Base-by-base conservation (phyloP, 805 yeast species). In the Ogataea naganishii region DNA sequence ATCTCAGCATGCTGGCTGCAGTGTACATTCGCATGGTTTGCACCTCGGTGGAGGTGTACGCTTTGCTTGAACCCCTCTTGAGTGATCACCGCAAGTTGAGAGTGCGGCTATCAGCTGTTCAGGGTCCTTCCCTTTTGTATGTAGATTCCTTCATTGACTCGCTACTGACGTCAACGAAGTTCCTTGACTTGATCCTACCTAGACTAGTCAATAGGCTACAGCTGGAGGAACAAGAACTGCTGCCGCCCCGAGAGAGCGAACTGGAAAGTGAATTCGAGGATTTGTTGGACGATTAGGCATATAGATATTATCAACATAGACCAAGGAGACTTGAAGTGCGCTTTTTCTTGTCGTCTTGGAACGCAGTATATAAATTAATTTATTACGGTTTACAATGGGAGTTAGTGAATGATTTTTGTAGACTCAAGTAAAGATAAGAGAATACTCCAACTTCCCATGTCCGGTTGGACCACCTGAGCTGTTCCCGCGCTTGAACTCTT, bases 121-220 rank as follows among this genome's bases (percentile, higher is more conserved):
- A 62, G 7, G 49, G 55, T 39, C 55, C 64, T 41, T 57, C 48
- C 20, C 51, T 74, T 31, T 56, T 60, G 5, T 67, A 73, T 44
- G 64, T 89, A 57, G 97, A 89, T 51, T 89, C 78, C 46, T 69
- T 78, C 46, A 68, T 75, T 0, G 95, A 89, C 43, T 55, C 57
- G 23, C 48, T 89, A 27, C 50, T 80, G 16, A 58, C 47, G 2
- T 60, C 67, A 20, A 72, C 69, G 22, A 64, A 84, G 35, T 78
- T 80, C 14, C 69, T 81, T 41, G 96, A 83, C 27, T 57, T 86
- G 30, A 72, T 82, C 3, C 47, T 89, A 27, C 95, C 95, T 0
- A 38, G 84, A 40, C 37, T 85, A 47, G 51, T 51, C 4, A 53
- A 52, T 3, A 46, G 79, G 23, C 44, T 44, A 13, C 47, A 41